phyloP scores from a whole-genome alignment of 1,284 basidiomycete species.

The Cryptococcus sp. region DNA sequence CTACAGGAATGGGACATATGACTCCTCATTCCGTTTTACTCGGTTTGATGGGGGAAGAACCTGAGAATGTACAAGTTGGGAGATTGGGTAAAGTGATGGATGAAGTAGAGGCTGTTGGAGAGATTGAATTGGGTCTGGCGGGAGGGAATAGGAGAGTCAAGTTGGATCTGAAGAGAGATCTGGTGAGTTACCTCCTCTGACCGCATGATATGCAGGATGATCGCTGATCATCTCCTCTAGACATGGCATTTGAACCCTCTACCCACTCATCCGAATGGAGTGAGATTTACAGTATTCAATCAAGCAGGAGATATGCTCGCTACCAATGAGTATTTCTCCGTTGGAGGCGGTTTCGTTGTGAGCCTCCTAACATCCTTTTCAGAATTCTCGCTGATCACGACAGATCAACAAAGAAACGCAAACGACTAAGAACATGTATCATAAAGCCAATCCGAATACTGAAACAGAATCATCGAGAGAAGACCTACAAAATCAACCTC shows the following conservation, averaged over 20 bases:
- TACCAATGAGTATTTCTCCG: constrained; percentile 86
- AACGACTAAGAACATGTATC: constrained; percentile 89
- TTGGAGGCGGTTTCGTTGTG: constrained; percentile 80
- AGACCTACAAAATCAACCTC: constrained; percentile 51
- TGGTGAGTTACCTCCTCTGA: constrained; percentile 58
- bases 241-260: constrained; percentile 35
- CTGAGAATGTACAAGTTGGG: constrained; percentile 38
- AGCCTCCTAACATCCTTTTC: background rate
- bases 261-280: constrained; percentile 67
- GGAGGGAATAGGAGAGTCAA: constrained; percentile 66
- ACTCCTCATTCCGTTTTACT: constrained; percentile 89
- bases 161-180: constrained; percentile 82
- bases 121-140: constrained; percentile 52
- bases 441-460: constrained; percentile 86
- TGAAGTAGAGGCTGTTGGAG: constrained; percentile 22
- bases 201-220: constrained; percentile 31
- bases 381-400: background rate
- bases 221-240: constrained; percentile 8
- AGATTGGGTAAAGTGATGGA: constrained; percentile 26
- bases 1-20: constrained; percentile 74
- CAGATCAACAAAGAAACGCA: constrained; percentile 45
- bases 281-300: constrained; percentile 84
- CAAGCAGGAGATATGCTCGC: constrained; percentile 78
- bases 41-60: constrained; percentile 70
- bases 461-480: constrained; percentile 72